phyloP scores from a whole-genome alignment of 106 monocot species.

The Dioscorea zingiberensis region DNA sequence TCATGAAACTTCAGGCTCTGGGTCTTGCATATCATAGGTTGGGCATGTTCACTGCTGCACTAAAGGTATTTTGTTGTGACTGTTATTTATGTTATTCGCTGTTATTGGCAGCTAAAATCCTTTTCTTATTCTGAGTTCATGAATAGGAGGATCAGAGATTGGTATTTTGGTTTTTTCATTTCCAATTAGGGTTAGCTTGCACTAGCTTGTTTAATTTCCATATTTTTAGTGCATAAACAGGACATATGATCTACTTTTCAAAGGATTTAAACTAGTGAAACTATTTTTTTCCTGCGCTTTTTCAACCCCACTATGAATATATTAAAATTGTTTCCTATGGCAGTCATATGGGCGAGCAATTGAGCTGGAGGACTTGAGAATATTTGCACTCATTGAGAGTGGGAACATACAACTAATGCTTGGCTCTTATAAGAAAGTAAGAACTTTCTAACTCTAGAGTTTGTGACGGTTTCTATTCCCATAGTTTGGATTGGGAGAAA shows the following conservation, averaged over 20 bases:
- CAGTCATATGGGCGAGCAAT: slow-evolving; percentile 90
- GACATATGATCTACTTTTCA: neutral
- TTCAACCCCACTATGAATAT: neutral
- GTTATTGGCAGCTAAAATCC: neutral
- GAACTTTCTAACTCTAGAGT: neutral
- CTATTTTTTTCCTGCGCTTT: neutral
- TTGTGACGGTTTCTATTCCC: too few species aligned
- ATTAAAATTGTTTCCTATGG: slow-evolving; percentile 2
- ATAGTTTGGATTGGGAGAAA: too few species aligned
- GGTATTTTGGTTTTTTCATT: neutral
- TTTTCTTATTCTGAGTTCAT: neutral
- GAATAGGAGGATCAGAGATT: neutral
- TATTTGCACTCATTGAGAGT: slow-evolving; percentile 82
- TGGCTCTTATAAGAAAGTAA: slow-evolving; percentile 78
- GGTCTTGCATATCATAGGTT: slow-evolving; percentile 81
- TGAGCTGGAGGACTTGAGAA: slow-evolving; percentile 64
- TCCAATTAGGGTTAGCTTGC: too few species aligned
- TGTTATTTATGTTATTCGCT: too few species aligned
- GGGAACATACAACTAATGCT: slow-evolving; percentile 88
- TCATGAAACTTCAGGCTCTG: slow-evolving; percentile 49
- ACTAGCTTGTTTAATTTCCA: neutral
- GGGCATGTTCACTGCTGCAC: slow-evolving; percentile 92
- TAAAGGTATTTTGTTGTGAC: slow-evolving; percentile 52
- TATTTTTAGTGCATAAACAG: neutral
- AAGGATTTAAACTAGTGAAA: too few species aligned